Percentiles rank a stretch among this genome's conserved stretches.
Evolutionary conservation across 148 eudicot species (phyloP).

Genomic region (Diospyros kaki): DNA sequence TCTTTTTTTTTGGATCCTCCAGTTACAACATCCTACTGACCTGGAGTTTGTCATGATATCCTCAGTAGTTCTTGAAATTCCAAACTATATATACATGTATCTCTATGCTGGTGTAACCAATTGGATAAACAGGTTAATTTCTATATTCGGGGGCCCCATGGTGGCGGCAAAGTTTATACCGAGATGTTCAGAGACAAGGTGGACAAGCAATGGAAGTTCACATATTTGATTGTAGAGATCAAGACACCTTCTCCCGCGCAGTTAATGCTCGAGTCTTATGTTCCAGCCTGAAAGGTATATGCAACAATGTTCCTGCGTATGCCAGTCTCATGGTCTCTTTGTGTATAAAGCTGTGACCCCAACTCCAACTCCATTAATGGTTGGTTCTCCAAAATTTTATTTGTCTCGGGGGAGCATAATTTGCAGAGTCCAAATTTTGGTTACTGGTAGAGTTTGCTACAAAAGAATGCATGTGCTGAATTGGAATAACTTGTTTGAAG

Average conservation of each 20-base stretch:
- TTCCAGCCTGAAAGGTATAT: conserved; percentile 41
- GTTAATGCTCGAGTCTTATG: conserved; percentile 68
- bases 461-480: background rate
- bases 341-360: background rate
- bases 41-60: background rate
- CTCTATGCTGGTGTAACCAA: background rate
- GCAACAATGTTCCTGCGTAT: background rate
- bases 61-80: background rate
- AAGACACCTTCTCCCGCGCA: conserved; percentile 47
- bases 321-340: conserved; percentile 1
- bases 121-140: conserved; percentile 53
- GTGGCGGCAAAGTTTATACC: conserved; percentile 61
- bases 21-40: background rate
- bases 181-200: conserved; percentile 85
- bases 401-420: background rate
- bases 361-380: background rate
- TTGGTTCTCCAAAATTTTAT: background rate
- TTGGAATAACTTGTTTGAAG: background rate
- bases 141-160: conserved; percentile 72
- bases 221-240: conserved; percentile 60
- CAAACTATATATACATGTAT: background rate
- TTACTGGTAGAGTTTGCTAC: background rate
- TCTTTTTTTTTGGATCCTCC: too few species aligned
- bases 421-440: conserved; percentile 8
- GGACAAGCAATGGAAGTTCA: conserved; percentile 72